Conservation (phyloP, 371 early-diverging fungal species). For the Lichtheimia ramosa region DNA sequence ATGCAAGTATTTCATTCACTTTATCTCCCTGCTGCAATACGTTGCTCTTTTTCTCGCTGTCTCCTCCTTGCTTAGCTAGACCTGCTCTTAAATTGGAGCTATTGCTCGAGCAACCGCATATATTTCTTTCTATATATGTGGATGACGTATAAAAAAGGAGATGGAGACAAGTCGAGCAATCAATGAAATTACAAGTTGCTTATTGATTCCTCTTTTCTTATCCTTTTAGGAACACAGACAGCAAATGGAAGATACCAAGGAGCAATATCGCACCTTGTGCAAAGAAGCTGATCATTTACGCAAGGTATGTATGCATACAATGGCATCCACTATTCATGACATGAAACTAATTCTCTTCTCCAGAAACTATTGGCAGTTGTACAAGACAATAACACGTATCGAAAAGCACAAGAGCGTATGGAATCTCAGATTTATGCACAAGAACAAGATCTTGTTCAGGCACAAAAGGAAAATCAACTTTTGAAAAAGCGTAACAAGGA, state of each 20-base stretch:
- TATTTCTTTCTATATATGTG: background rate
- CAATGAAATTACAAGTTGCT: too few species aligned
- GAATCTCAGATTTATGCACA: conserved; percentile 29
- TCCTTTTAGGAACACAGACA: conserved; percentile 14
- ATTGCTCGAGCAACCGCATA: background rate
- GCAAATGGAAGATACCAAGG: conserved; percentile 24
- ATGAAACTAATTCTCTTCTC: too few species aligned
- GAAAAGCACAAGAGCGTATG: conserved; percentile 22
- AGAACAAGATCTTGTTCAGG: conserved; percentile 19
- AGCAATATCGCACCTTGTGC: conserved; percentile 19
- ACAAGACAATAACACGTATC: conserved; percentile 25
- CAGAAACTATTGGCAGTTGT: conserved; percentile 20
- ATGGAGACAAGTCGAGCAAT: too few species aligned
- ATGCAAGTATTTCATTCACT: conserved; percentile 20
- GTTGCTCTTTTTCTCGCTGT: background rate
- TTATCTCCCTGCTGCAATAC: background rate
- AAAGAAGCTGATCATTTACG: conserved; percentile 20
- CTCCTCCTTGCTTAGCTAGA: background rate
- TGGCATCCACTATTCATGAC: too few species aligned
- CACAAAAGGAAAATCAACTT: conserved; percentile 19
- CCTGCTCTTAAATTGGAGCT: conserved; percentile 2
- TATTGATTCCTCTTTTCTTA: conserved; percentile 2
- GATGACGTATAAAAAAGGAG: background rate
- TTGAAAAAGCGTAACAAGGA: conserved; percentile 21
- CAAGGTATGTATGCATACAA: conserved; percentile 26